Conservation (phyloP, 2,329 filamentous ascomycete species). For the Seiridium cupressi region DNA sequence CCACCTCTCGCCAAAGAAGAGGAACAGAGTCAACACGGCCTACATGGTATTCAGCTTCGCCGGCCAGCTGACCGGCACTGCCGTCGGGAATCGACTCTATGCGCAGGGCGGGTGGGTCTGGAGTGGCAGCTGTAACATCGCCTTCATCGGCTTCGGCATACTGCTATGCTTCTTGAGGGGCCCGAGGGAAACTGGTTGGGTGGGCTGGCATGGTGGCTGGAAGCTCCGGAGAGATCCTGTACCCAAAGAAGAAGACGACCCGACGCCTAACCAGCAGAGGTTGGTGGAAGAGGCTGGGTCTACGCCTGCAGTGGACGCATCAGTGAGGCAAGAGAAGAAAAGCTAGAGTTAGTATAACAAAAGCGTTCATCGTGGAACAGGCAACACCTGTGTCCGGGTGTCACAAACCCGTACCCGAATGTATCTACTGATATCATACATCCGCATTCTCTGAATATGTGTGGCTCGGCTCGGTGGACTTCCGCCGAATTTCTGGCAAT, state of each 20-base stretch:
- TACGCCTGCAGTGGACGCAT: not conserved
- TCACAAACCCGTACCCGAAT: no score
- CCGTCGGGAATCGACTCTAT: conserved; percentile 54
- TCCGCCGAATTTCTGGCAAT: no score
- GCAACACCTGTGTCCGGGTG: no score
- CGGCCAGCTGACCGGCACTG: conserved; percentile 71
- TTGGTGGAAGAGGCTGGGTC: not conserved
- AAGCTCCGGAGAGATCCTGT: conserved; percentile 24
- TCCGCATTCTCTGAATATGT: no score
- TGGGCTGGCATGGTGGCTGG: conserved; percentile 43
- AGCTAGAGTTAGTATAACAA: not conserved
- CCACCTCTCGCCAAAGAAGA: conserved; percentile 62
- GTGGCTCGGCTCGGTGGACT: no score
- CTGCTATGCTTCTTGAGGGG: conserved; percentile 34
- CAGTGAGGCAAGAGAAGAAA: not conserved
- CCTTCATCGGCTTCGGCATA: conserved; percentile 33
- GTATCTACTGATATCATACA: no score
- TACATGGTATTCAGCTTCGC: conserved; percentile 78
- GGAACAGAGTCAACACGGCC: conserved; percentile 77
- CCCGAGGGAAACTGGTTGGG: conserved; percentile 38
- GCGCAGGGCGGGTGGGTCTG: conserved; percentile 49
- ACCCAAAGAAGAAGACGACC: not conserved
- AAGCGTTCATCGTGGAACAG: no score
- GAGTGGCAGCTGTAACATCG: conserved; percentile 42
- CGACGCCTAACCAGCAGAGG: not conserved